phyloP scores from a whole-genome alignment of 495 filamentous ascomycete species.

The Podospora conica region DNA sequence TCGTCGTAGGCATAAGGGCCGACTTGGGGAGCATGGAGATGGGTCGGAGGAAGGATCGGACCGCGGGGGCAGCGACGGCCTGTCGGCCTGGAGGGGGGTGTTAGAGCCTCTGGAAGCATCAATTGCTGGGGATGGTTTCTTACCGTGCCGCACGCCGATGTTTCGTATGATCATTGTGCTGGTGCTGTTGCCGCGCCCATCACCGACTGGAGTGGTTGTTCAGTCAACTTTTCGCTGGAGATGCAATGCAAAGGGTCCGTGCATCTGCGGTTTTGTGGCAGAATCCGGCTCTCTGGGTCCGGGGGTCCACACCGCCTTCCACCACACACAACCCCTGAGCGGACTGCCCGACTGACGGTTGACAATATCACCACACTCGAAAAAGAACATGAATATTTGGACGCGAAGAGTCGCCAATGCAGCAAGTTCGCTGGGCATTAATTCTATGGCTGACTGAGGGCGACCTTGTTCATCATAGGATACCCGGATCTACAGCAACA shows the following conservation, averaged over 20 bases:
- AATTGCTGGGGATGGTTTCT: neutral
- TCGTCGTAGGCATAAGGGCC: conserved; percentile 6
- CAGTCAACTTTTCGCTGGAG: conserved; percentile 24
- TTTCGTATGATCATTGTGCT: conserved; percentile 49
- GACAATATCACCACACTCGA: neutral
- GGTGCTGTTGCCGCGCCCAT: conserved; percentile 14
- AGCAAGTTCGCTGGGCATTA: neutral
- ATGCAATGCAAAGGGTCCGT: conserved; percentile 15
- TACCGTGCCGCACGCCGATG: conserved; percentile 44
- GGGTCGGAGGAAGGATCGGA: conserved; percentile 32
- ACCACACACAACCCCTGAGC: neutral
- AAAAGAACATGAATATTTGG: neutral
- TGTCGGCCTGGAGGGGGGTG: conserved; percentile 33
- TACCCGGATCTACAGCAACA: conserved; percentile 19
- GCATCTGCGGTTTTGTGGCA: neutral
- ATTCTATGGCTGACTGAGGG: neutral
- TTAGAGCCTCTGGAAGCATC: neutral
- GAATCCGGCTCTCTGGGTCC: no score
- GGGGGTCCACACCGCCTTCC: neutral
- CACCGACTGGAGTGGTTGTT: neutral
- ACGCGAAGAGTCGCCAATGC: neutral
- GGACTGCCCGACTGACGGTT: neutral
- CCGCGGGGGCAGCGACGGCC: conserved; percentile 37
- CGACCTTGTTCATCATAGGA: conserved; percentile 2
- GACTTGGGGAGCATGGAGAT: conserved; percentile 21